Base-by-base conservation (phyloP, 495 filamentous ascomycete species). In the Tetracladium marchalianum region DNA sequence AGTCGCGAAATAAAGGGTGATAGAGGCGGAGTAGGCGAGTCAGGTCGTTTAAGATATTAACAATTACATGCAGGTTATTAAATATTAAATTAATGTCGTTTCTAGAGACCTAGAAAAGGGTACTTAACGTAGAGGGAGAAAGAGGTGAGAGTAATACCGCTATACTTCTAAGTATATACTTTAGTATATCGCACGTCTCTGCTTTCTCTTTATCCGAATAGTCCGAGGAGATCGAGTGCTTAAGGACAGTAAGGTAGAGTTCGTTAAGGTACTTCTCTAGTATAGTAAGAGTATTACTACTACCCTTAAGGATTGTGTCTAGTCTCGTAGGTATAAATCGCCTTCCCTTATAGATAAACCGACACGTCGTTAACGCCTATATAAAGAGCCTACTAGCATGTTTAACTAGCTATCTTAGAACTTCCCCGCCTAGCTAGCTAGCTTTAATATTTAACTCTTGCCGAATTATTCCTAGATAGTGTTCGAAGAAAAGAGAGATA, bases 1-100 rank as follows among this genome's bases (percentile, higher is more conserved):
- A 76, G 51, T 76, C 72, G 38, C 67, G 69, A 48, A 78, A 72
- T n/a, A 71, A 74, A 12, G 59, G 63, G 47, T 78, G 70, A 35
- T 66, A 65, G 1, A 69, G 53, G n/a, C 61, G 59, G 18, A 76
- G 39, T 4, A 61, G 61, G 10, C 19, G n/a, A 16, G 43, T 35
- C 13, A 35, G 0, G 22, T 65, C 45, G 2, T 59, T 41, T 36
- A 65, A 59, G 31, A 69, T 54, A 44, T 58, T 44, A 1, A 72
- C 49, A 34, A 71, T 57, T 7, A 64, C 55, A 42, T 62, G 59
- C 13, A 69, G 55, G 11, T 47, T 31, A 10, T 41, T 39, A n/a
- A 35, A 9, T 16, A 54, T 43, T n/a, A n/a, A n/a, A 8, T 36
- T 16, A 17, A 62, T 38, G 22, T 64, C 45, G 22, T 41, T 27